Evolutionary conservation across 1,139 yeast genomes (phyloP), one percentile per base, ranked within the genome.

Genomic region (Zygosaccharomyces sapae): DNA sequence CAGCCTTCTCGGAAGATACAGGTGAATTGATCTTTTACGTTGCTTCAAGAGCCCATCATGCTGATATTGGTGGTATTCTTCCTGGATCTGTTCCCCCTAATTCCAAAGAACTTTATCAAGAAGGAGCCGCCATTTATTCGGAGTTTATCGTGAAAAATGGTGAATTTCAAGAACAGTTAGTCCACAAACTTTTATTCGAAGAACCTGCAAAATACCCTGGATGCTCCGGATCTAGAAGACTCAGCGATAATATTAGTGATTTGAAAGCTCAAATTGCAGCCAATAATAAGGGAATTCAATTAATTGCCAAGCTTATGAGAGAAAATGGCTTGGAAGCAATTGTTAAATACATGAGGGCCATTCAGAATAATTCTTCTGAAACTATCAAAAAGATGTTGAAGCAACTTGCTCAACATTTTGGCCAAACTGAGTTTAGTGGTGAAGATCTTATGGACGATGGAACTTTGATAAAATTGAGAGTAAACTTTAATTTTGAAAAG

Each of bases 31-130:
- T 69, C 27, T 74, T 74, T 50, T 72, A 69, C 53, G 73, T 72
- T 33, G 78, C 77, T 0, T 72, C 77, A 1, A 67, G 79, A 59
- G 78, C 77, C 1, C 79, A 75, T 55, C 79, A 75, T 59, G 76
- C 78, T 9, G 79, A 75, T 53, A 74, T 74, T 48, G 79, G 79
- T 38, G 76, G 76, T 35, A 67, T 68, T 31, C 55, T 73, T 16
- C 75, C 78, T 5, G 78, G 78, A 1, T 72, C 77, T 1, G 70
- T 73, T 62, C 76, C 78, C 9, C 75, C 78, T 7, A 68, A 72
- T 56, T 73, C 78, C 0, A 74, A 70, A 46, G 69, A 70, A 39
- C 54, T 75, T 22, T 71, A 65, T 52, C 74, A 74, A 53, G 79
- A 75, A 59, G 79, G 79, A 49, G 77, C 75, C 6, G 68, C 73